Conservation (phyloP, 2,329 filamentous ascomycete species). For the Botrytis aclada region DNA sequence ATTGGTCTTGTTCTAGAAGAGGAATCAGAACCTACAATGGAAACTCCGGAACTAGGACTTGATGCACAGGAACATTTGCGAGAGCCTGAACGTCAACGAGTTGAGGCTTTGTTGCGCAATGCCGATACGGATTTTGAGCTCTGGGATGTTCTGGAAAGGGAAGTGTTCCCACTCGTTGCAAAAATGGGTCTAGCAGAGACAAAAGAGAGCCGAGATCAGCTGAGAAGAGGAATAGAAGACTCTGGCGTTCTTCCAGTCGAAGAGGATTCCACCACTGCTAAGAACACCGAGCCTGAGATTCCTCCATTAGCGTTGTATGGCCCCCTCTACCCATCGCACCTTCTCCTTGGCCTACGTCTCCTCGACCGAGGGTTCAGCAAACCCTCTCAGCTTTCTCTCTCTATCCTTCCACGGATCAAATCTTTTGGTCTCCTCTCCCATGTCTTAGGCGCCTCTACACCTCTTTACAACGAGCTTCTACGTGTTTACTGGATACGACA, state of each 20-base stretch:
- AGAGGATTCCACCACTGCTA: neutral
- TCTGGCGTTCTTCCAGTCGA: neutral
- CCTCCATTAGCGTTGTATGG: constrained; percentile 53
- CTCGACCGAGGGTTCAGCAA: constrained; percentile 56
- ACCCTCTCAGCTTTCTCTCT: constrained; percentile 57
- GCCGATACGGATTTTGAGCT: constrained; percentile 61
- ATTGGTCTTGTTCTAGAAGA: constrained; percentile 28
- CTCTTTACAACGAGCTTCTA: constrained; percentile 67
- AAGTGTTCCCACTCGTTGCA: constrained; percentile 61
- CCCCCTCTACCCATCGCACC: constrained; percentile 60
- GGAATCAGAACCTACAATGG: constrained; percentile 10
- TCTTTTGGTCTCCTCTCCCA: constrained; percentile 66
- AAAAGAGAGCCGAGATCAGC: constrained; percentile 2
- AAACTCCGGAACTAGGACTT: constrained; percentile 15
- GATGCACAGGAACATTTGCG: constrained; percentile 34
- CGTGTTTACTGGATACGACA: constrained; percentile 59
- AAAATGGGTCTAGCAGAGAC: constrained; percentile 51
- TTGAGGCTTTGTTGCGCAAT: constrained; percentile 52
- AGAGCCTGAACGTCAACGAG: constrained; percentile 47
- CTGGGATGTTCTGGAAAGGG: constrained; percentile 63
- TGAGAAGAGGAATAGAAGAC: neutral
- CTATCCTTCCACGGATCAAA: constrained; percentile 65
- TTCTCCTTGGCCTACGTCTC: constrained; percentile 55
- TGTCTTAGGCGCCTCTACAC: constrained; percentile 66
- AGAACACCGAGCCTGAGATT: constrained; percentile 13